Evolutionary conservation across 192 early-diverging fungal species (phyloP).

Genomic region (Rhizoclosmatium sp.): DNA sequence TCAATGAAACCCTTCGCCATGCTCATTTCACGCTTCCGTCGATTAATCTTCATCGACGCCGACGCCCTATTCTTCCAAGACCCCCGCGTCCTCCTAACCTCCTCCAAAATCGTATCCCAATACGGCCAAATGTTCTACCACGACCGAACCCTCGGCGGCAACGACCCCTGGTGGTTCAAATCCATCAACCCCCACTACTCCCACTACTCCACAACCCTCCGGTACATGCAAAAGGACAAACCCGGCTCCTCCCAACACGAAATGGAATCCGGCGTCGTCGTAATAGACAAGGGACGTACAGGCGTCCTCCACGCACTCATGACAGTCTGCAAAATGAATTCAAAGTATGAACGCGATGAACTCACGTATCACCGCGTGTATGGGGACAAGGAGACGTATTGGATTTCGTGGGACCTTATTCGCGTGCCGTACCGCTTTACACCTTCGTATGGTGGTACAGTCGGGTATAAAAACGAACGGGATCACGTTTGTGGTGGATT

Average conservation of each 20-base stretch:
- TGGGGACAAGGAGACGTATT: slow-evolving; percentile 66
- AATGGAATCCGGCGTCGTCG: slow-evolving; percentile 71
- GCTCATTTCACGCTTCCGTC: slow-evolving; percentile 63
- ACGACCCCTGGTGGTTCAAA: slow-evolving; percentile 59
- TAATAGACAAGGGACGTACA: slow-evolving; percentile 65
- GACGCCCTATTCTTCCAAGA: slow-evolving; percentile 72
- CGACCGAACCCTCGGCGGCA: slow-evolving; percentile 55
- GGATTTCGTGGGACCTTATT: slow-evolving; percentile 69
- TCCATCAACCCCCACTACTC: slow-evolving; percentile 58
- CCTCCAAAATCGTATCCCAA: slow-evolving; percentile 48
- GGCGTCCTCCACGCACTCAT: slow-evolving; percentile 58
- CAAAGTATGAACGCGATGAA: slow-evolving; percentile 28
- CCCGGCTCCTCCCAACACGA: slow-evolving; percentile 66
- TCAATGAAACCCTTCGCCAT: slow-evolving; percentile 70
- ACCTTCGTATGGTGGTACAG: slow-evolving; percentile 61
- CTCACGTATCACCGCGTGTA: slow-evolving; percentile 37
- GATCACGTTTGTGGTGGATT: slow-evolving; percentile 38
- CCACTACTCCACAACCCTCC: slow-evolving; percentile 46
- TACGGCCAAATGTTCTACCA: slow-evolving; percentile 66
- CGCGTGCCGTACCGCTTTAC: slow-evolving; percentile 65
- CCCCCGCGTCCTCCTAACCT: slow-evolving; percentile 59
- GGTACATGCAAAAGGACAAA: slow-evolving; percentile 47
- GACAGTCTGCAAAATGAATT: slow-evolving; percentile 63
- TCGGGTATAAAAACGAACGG: slow-evolving; percentile 56
- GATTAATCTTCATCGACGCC: slow-evolving; percentile 74